phyloP scores from a whole-genome alignment of 257 asterid species.

The Leptodermis oblonga region DNA sequence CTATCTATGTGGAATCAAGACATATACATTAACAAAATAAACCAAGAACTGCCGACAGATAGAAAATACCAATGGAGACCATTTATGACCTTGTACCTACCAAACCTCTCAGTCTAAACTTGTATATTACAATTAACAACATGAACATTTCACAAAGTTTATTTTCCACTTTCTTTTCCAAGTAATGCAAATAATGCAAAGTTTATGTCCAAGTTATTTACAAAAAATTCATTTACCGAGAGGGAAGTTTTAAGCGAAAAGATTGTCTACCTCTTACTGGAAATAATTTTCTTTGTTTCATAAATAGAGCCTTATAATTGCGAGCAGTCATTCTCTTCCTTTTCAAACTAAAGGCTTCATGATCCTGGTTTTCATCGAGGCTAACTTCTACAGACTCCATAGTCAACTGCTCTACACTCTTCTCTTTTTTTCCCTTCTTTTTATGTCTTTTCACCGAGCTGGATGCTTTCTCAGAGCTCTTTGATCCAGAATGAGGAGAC shows the following conservation, averaged over 20 bases:
- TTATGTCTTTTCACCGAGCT: conserved; percentile 21
- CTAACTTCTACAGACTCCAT: conserved; percentile 36
- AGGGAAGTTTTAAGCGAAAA: background rate
- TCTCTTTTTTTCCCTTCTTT: conserved; percentile 28
- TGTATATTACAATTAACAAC: too few relatives aligned
- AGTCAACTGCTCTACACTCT: conserved; percentile 34
- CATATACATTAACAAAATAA: background rate
- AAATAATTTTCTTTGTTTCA: conserved; percentile 14
- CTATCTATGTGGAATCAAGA: conserved; percentile 32
- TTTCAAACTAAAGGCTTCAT: conserved; percentile 28
- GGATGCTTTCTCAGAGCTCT: conserved; percentile 25
- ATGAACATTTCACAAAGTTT: background rate
- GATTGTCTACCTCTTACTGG: conserved; percentile 22
- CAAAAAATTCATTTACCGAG: too few relatives aligned
- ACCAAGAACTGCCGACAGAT: background rate
- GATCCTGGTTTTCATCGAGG: conserved; percentile 21
- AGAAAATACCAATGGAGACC: background rate
- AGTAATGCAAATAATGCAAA: background rate
- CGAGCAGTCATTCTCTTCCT: conserved; percentile 38
- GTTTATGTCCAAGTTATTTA: background rate
- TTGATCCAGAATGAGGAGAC: conserved; percentile 29
- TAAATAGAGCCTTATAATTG: conserved; percentile 30
- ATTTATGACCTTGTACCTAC: background rate
- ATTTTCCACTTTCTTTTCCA: background rate
- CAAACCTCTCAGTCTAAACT: background rate